These are phyloP conservation scores for Leavenworthia alabamica DNA, from an alignment of 345 rosid genomes.

Conservation along the genomic window DNA sequence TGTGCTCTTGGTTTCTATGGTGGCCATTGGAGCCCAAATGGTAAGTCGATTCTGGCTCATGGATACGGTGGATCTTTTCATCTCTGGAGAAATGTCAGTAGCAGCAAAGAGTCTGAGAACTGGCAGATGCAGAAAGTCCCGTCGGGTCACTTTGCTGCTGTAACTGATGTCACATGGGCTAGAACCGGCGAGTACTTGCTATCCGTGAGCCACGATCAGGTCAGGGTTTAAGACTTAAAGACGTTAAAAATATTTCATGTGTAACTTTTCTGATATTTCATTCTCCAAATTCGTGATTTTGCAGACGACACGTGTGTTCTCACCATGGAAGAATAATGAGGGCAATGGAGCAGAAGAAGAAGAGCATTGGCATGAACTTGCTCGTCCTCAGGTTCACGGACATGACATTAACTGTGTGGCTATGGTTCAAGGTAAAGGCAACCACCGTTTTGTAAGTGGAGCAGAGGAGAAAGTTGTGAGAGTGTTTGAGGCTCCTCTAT, in stretches of 20 bases:
- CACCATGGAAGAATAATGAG: conserved; percentile 58
- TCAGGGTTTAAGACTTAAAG: conserved; percentile 17
- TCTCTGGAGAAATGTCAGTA: conserved; percentile 72
- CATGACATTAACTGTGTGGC: conserved; percentile 83
- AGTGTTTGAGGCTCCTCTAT: conserved; percentile 89
- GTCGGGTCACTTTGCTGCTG: conserved; percentile 81
- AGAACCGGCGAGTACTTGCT: conserved; percentile 65
- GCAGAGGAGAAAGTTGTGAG: conserved; percentile 96
- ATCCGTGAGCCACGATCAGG: conserved; percentile 95
- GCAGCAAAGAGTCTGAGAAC: conserved; percentile 40
- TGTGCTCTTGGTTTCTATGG: conserved; percentile 98
- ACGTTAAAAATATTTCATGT: background rate
- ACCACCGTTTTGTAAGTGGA: conserved; percentile 89
- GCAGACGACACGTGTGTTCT: conserved; percentile 78
- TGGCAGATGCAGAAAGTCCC: conserved; percentile 92
- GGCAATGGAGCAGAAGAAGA: conserved; percentile 27
- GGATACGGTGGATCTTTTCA: conserved; percentile 94
- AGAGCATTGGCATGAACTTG: conserved; percentile 81
- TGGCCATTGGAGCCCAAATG: conserved; percentile 84
- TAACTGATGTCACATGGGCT: conserved; percentile 79
- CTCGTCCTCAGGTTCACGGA: conserved; percentile 96
- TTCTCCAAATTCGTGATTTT: background rate
- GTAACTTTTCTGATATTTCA: background rate
- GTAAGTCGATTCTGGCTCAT: conserved; percentile 69
- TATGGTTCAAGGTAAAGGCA: conserved; percentile 74